These are phyloP conservation scores for Metschnikowia proteae DNA, from an alignment of 805 yeast species.

Conservation along the genomic window DNA sequence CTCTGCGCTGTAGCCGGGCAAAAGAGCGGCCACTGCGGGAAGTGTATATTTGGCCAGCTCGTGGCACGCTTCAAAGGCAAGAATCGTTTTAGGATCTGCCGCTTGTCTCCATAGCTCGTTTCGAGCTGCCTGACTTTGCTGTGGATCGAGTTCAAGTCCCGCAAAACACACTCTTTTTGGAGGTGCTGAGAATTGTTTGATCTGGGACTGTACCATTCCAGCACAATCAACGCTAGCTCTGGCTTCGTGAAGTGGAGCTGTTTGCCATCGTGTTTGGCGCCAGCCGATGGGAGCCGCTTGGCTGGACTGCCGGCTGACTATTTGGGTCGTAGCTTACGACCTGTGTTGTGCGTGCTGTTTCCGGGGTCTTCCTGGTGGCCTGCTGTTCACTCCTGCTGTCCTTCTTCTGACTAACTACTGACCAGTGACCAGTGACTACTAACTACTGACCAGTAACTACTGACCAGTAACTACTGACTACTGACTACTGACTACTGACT, in stretches of 20 bases:
- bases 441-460: no score
- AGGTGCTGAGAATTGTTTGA: conserved; percentile 11
- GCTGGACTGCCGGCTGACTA: no score
- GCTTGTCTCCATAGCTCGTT: conserved; percentile 11
- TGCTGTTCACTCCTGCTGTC: background rate
- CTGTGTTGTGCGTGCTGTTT: background rate
- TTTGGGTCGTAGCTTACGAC: background rate
- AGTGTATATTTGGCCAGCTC: conserved; percentile 7
- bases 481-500: no score
- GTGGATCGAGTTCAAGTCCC: conserved; percentile 9
- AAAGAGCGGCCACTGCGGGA: conserved; percentile 4
- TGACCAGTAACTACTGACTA: no score
- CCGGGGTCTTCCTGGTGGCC: background rate
- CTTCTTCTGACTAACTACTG: no score
- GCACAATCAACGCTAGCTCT: conserved; percentile 16
- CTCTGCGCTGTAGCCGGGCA: conserved; percentile 12
- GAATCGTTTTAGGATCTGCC: conserved; percentile 8
- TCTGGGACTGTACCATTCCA: conserved; percentile 14
- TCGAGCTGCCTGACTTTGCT: conserved; percentile 11
- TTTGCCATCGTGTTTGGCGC: background rate
- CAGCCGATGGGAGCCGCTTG: background rate
- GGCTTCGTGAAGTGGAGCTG: conserved; percentile 11
- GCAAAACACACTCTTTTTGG: conserved; percentile 15
- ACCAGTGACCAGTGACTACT: no score
- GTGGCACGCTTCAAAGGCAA: conserved; percentile 15